Evolutionary conservation across 2,329 filamentous ascomycete genomes (phyloP), one percentile per base, ranked within the genome.

Genomic region (Microsporum ferrugineum): DNA sequence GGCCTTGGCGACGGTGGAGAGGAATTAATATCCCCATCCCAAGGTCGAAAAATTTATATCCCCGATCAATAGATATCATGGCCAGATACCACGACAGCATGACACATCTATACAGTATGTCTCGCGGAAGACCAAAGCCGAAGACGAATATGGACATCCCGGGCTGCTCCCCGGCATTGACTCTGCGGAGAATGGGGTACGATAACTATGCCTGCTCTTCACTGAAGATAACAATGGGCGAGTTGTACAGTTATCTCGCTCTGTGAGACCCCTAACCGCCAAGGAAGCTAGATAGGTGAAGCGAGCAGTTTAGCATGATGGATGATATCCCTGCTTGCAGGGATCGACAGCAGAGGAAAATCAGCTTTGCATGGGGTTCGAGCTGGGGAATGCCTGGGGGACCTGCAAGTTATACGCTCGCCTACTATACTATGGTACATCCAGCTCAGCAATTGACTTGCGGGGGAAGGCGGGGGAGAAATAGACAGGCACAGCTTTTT

Each of bases 361-460:
- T 51, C 47, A 29, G 29, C 23, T 33, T 33, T 51, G 27, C 47
- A 51, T 29, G 47, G 47, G 29, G 47, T 31, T 51, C 17, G 8
- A n/a, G 8, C 47, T 51, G 47, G 47, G 47, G 27, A 23, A 51
- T 51, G 47, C 27, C 47, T 51, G 29, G 8, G 10, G 7, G 7
- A 7, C 23, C 23, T 23, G 47, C 47, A 51, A 51, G 10, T 33
- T 33, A 51, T 31, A 29, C 47, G 8, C 47, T 33, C 23, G 23
- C 47, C 47, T 29, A 7, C 17, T 23, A 23, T 23, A 23, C 17
- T 23, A 23, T 23, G 17, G 17, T 23, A 23, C 17, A 23, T 51
- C 47, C 47, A 51, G 47, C 47, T 29, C 47, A 51, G 47, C 47
- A 51, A 51, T 33, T 51, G 47, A 51, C 47, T 51, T 51, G 47